Percentiles rank a stretch among this genome's conserved stretches.
These are phyloP conservation scores for Pyricularia grisea DNA, from an alignment of 2,329 filamentous ascomycete species.

Conservation along the genomic window DNA sequence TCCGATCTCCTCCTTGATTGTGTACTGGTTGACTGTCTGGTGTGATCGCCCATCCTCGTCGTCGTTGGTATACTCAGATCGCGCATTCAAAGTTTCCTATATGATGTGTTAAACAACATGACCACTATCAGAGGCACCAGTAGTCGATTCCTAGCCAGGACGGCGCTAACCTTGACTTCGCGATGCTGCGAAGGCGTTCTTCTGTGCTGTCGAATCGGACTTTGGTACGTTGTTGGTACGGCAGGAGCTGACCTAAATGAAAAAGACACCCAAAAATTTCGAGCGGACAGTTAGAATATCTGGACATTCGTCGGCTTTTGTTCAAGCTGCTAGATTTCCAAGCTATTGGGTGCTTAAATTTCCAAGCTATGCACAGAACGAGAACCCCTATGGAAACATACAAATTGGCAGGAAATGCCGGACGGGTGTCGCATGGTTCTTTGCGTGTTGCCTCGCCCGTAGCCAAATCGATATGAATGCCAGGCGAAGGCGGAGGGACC, in stretches of 20 bases:
- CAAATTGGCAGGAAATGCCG: constrained; percentile 27
- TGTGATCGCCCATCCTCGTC: constrained; percentile 72
- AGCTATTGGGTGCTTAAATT: not conserved
- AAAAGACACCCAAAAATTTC: not conserved
- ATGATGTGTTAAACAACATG: not conserved
- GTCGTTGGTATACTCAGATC: constrained; percentile 77
- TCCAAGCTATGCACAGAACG: not conserved
- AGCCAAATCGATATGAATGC: constrained; percentile 27
- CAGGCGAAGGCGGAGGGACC: constrained; percentile 22
- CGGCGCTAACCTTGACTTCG: constrained; percentile 41
- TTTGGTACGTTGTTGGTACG: constrained; percentile 30
- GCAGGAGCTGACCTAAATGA: constrained; percentile 33
- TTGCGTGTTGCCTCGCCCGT: constrained; percentile 13
- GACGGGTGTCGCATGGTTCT: constrained; percentile 15
- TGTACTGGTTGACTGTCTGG: constrained; percentile 89
- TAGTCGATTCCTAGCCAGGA: not conserved
- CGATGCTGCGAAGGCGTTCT: constrained; percentile 48
- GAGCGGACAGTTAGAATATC: not conserved
- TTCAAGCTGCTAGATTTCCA: not conserved
- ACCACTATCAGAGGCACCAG: not conserved
- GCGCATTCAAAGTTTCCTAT: constrained; percentile 85
- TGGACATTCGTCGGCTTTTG: not conserved
- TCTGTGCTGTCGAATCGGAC: constrained; percentile 47
- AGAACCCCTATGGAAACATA: constrained; percentile 21
- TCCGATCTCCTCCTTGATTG: constrained; percentile 92